A percentile compares a stretch with the other conserved stretches of the same genome.
Evolutionary conservation across 805 yeast genomes (phyloP).

Genomic region (Cyberlindnera subsufficiens): DNA sequence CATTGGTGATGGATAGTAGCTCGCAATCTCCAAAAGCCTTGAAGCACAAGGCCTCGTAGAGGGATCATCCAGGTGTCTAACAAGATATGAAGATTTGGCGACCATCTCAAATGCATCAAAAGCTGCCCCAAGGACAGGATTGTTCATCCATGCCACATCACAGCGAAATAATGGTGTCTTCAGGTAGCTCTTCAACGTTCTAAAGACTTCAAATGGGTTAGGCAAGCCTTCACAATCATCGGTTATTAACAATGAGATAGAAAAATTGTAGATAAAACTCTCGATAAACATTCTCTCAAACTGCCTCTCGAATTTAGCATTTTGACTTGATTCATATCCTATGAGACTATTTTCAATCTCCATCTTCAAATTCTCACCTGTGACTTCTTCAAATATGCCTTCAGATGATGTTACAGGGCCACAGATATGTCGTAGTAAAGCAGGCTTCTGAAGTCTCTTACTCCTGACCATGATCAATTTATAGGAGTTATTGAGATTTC

Average conservation of each 20-base stretch:
- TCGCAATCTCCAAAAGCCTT: constrained; percentile 12
- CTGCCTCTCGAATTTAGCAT: constrained; percentile 5
- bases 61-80: constrained; percentile 10
- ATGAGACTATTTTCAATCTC: constrained; percentile 17
- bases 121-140: constrained; percentile 35
- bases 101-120: constrained; percentile 28
- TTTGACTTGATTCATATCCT: background rate
- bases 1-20: constrained; percentile 11
- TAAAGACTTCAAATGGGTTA: constrained; percentile 35
- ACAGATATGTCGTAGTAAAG: background rate
- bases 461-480: constrained; percentile 27
- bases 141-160: constrained; percentile 34
- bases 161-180: constrained; percentile 30
- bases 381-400: constrained; percentile 7
- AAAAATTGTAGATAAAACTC: constrained; percentile 37
- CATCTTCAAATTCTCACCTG: constrained; percentile 15
- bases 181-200: constrained; percentile 26
- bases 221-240: constrained; percentile 29
- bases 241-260: constrained; percentile 33
- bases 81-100: constrained; percentile 30
- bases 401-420: background rate
- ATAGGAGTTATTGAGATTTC: constrained; percentile 31
- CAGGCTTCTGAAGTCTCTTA: constrained; percentile 2
- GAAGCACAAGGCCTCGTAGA: constrained; percentile 5
- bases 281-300: constrained; percentile 33